A percentile compares a stretch with the other conserved stretches of the same genome.
These are phyloP conservation scores for Solanum chacoense DNA, from an alignment of 305 asterid genomes.

Conservation along the genomic window DNA sequence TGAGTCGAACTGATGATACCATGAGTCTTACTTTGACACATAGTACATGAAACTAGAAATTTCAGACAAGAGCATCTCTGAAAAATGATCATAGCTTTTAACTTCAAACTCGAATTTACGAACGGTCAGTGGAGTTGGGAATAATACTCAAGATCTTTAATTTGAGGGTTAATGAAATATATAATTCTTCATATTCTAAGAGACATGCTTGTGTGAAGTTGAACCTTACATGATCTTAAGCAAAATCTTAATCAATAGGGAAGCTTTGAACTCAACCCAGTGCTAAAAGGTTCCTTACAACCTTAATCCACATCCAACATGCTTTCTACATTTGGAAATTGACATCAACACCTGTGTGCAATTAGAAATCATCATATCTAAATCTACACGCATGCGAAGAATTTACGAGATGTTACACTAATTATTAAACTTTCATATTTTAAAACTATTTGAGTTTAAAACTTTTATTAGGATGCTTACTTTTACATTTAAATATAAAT, in stretches of 20 bases:
- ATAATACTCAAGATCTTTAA: neutral
- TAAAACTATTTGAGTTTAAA: neutral
- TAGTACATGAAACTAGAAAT: neutral
- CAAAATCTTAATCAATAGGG: neutral
- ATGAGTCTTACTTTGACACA: neutral
- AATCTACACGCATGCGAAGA: neutral
- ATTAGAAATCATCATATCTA: neutral
- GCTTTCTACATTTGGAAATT: neutral
- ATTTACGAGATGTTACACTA: neutral
- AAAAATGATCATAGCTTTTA: neutral
- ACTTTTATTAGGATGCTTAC: neutral
- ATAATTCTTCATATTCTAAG: neutral
- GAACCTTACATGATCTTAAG: neutral
- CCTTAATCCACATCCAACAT: neutral
- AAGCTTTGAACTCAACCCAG: neutral
- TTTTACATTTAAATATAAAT: neutral
- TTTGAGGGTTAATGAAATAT: neutral
- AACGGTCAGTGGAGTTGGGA: neutral
- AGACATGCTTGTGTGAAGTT: neutral
- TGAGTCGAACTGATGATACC: neutral
- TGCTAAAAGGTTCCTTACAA: neutral
- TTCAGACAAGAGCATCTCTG: accelerated
- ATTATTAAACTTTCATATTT: neutral
- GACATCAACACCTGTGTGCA: neutral
- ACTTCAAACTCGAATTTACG: neutral